Base-by-base conservation (phyloP, 2,329 filamentous ascomycete genomes). In the Fonsecaea erecta region DNA sequence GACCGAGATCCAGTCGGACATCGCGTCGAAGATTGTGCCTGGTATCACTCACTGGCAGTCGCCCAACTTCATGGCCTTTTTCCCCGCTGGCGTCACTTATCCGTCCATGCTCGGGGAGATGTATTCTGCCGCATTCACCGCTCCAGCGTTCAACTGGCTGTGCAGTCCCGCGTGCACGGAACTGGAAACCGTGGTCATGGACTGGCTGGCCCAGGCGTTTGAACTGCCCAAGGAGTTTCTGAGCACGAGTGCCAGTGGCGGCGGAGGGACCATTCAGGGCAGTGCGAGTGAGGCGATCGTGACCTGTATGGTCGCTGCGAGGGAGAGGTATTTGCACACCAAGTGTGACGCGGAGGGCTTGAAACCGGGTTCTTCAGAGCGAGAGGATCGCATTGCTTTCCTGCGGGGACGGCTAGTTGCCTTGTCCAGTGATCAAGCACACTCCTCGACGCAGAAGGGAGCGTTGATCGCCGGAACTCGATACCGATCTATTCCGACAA, bases 61-160 rank as follows among this genome's bases (percentile, higher is more conserved):
- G 1, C 94, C 92, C 16, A 93, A 94, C 75, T 98, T 97, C 83
- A 92, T 97, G 86, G 94, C 94, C 52, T 98, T 96, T 83, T 98
- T 95, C 79, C 91, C 94, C 0, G 92, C 92, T 56, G 88, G 87
- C 26, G 88, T 89, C 60, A 91, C 90, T 37, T 97, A 90, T 75
- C 93, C 94, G 0, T 80, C 88, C 30, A 94, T 97, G 77, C 84
- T 98, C 11, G 94, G 92, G 21, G 94, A 98, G 79, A 88, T 98
- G 81, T 98, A 97, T 82, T 92, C 88, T 51, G 89, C 91, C 4
- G 90, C 92, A 6, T 93, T 97, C 79, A 95, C 88, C 12, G 91
- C 91, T 16, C 92, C 94, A 0, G 92, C 92, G 43, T 98, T 98
- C 83, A 98, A 98, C 79, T 98, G 94, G 94, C 88, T 97, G 69